Percentiles rank a stretch among this genome's conserved stretches.
Evolutionary conservation across 2,329 filamentous ascomycete species (phyloP).

Genomic region (Ophiostoma pallidulum): DNA sequence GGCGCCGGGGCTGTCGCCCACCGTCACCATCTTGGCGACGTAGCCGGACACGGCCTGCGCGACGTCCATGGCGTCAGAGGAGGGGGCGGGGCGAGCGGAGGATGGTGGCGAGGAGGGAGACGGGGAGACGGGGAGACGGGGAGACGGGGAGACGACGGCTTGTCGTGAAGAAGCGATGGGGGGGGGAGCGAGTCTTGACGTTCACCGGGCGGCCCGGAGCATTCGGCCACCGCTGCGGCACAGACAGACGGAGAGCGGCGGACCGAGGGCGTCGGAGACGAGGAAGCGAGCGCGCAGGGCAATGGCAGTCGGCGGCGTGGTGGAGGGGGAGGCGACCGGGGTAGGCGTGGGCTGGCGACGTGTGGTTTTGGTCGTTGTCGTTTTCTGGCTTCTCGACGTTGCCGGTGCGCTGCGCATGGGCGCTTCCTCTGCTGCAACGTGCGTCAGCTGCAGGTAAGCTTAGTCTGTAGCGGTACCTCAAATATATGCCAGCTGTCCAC

Average conservation of each 20-base stretch:
- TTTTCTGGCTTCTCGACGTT: no score
- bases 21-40: conserved; percentile 89
- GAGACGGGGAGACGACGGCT: not conserved
- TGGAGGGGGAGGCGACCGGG: no score
- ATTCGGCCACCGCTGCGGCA: conserved; percentile 2
- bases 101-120: not conserved
- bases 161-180: no score
- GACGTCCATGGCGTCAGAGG: conserved; percentile 66
- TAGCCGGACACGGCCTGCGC: conserved; percentile 89
- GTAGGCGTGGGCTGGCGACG: no score
- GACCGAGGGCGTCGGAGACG: not conserved
- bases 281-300: no score
- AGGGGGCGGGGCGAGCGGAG: not conserved
- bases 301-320: no score
- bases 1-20: conserved; percentile 56
- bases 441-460: conserved; percentile 5
- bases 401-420: no score
- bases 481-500: not conserved
- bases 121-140: not conserved
- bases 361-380: no score
- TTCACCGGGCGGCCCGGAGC: not conserved
- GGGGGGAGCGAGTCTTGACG: no score
- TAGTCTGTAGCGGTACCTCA: not conserved
- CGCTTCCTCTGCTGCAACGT: no score
- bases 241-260: not conserved